Evolutionary conservation across 139 green algal species (phyloP), one percentile per base, ranked within the genome.

Genomic region (Micractinium sp.): DNA sequence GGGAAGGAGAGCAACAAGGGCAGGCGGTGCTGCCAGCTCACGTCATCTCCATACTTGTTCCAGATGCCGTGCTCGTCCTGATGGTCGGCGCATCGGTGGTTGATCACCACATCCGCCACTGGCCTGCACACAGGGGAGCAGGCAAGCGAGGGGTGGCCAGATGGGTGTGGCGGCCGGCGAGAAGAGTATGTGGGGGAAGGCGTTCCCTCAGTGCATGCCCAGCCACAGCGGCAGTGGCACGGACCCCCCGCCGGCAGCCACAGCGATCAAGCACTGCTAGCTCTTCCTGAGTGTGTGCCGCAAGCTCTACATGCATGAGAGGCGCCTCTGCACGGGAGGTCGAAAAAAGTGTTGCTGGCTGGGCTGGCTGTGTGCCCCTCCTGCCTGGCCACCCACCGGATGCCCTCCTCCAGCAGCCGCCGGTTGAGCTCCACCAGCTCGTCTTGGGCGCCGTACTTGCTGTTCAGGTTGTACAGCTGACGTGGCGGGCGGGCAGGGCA

Each of bases 41-140:
- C 85, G 27, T 93, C 91, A 71, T 94, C 92, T 18, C 87, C 88
- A 86, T 92, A 97, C 12, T 86, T 73, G 88, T 97, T 97, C 93
- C 95, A 97, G 41, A 93, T 81, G 14, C 95, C 95, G n/a, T 91
- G 63, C 60, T 93, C 92, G 83, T 96, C 93, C 88, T 95, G 93
- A 36, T 89, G 86, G 56, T 97, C 92, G 33, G 95, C 95, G 82
- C 95, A 97, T 36, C 96, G 89, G 92, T 99, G 97, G 90, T 99
- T 99, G 90, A 99, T 96, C 33, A 99, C 97, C 71, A 99, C 97
- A 89, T 99, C 97, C 15, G 96, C 96, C 18, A 99, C 90, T 22
- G 95, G 83, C 29, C 83, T 87, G 83, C 39, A 67, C 19, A 5
- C 36, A 1, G 3, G 33, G 20, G 3, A 1, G 76, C 36, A 53